Evolutionary conservation across 352 stramenopile genomes (phyloP), one percentile per base, ranked within the genome.

Genomic region (Phytophthora meadii): DNA sequence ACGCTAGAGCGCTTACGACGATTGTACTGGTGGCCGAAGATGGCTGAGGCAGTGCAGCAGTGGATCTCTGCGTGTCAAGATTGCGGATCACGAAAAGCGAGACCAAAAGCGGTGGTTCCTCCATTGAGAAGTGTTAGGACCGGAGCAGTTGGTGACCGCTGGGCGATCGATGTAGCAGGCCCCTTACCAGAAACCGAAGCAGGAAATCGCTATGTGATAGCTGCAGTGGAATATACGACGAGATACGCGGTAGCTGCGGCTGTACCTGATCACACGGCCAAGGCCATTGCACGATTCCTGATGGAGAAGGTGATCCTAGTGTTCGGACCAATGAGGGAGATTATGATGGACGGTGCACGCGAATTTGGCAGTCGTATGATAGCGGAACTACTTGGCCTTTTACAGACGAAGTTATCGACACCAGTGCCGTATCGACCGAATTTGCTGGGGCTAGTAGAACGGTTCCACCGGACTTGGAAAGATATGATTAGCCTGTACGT

Each of bases 121-220:
- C 56, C 60, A 11, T 28, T 75, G 1, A 22, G 55, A 14, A 74
- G 60, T 12, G 17, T 57, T 15, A 8, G n/a, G 1, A 41, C 65
- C 0, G 68, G 68, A 1, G 41, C 1, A 8, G 32, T 68, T 5
- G 45, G 61, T 4, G 53, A 71, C 34, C 56, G 57, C 0, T 75
- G 60, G 56, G 60, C 61, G 15, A 28, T 66, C 0, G 60, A 67
- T 40, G 6, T 69, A 1, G 58, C 54, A 0, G 65, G 54, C 2
- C 56, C 61, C 19, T 17, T 71, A 6, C 40, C 55, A 0, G 22
- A 37, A 5, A 71, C 61, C 2, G 27, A 1, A 0, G 5, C 4
- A 0, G 54, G 53, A 12, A 71, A 71, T 14, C n/a, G 61, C 15
- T 71, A 64, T 22, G 68, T 60, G 0, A 28, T 71, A 14, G 68